Evolutionary conservation across 352 stramenopile genomes (phyloP).

Genomic region (Blastocystis sp.): DNA sequence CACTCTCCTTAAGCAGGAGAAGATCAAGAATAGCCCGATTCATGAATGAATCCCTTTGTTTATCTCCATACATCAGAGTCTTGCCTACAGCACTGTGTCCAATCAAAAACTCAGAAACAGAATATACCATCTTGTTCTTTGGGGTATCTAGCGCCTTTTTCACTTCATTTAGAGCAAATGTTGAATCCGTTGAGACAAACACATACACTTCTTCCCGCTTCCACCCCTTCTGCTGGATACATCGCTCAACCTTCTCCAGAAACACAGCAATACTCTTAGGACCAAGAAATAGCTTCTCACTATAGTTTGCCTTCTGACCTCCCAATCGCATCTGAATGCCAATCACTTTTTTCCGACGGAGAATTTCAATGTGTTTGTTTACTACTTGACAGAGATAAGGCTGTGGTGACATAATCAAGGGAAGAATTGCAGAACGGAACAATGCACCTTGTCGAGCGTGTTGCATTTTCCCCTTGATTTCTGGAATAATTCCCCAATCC

Average conservation of each 20-base stretch:
- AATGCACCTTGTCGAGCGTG: not conserved
- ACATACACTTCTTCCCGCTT: constrained; percentile 26
- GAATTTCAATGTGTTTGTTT: constrained; percentile 8
- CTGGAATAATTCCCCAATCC: not conserved
- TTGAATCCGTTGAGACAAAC: constrained; percentile 46
- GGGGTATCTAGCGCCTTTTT: not conserved
- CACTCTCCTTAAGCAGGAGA: constrained; percentile 51
- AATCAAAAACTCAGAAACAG: constrained; percentile 29
- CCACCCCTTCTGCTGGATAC: not conserved
- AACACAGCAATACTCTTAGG: not conserved
- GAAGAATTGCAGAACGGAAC: constrained; percentile 9
- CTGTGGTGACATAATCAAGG: not conserved
- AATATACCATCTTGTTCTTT: not conserved
- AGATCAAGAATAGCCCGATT: constrained; percentile 54
- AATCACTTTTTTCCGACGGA: not conserved
- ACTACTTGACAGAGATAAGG: constrained; percentile 1
- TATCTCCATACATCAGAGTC: not conserved
- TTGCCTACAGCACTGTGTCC: constrained; percentile 46
- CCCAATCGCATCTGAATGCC: constrained; percentile 50
- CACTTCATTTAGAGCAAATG: constrained; percentile 10
- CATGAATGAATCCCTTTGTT: constrained; percentile 30
- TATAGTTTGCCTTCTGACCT: constrained; percentile 14
- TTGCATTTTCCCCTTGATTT: not conserved
- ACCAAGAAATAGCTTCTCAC: constrained; percentile 6
- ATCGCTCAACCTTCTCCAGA: not conserved